Percentiles rank a stretch among this genome's conserved stretches.
Evolutionary conservation across 2,329 filamentous ascomycete genomes (phyloP).

Genomic region (Hypocreales sp.): DNA sequence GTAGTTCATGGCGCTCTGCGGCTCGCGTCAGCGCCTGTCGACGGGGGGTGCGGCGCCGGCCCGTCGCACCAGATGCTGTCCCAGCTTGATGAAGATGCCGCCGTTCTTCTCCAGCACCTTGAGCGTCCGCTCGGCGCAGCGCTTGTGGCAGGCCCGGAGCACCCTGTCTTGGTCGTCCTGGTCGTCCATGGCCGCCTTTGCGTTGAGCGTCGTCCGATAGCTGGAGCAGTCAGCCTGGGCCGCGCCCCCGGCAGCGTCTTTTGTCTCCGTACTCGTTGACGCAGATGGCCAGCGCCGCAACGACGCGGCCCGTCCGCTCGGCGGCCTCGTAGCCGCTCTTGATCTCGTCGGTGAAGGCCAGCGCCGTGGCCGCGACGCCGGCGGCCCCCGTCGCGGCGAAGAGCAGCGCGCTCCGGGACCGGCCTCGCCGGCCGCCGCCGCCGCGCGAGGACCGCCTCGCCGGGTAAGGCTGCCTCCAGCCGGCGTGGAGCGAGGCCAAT

Average conservation of each 20-base stretch:
- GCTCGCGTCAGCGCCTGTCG: constrained; percentile 9
- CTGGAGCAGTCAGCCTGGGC: constrained; percentile 27
- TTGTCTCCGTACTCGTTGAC: constrained; percentile 60
- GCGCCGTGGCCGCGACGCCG: constrained; percentile 27
- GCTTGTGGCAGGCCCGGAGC: constrained; percentile 73
- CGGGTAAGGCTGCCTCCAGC: constrained; percentile 15
- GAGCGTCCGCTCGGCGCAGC: constrained; percentile 80
- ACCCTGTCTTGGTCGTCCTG: constrained; percentile 48
- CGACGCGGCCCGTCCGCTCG: constrained; percentile 67
- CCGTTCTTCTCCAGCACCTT: constrained; percentile 87
- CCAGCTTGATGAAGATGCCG: constrained; percentile 95
- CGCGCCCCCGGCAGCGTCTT: constrained; percentile 1
- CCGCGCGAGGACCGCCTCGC: constrained; percentile 9
- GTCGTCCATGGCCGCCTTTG: constrained; percentile 44
- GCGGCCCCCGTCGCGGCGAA: constrained; percentile 36
- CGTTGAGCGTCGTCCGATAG: constrained; percentile 74
- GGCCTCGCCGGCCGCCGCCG: constrained; percentile 7
- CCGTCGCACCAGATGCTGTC: constrained; percentile 61
- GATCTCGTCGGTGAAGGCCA: constrained; percentile 52
- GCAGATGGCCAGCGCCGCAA: constrained; percentile 57
- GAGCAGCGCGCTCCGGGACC: constrained; percentile 20
- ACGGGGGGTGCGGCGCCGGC: not conserved
- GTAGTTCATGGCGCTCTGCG: constrained; percentile 82
- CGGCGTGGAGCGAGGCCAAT: constrained; percentile 12
- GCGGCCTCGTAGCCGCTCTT: constrained; percentile 61